phyloP scores from a whole-genome alignment of 495 filamentous ascomycete genomes.

The Trichoderma gamsii region DNA sequence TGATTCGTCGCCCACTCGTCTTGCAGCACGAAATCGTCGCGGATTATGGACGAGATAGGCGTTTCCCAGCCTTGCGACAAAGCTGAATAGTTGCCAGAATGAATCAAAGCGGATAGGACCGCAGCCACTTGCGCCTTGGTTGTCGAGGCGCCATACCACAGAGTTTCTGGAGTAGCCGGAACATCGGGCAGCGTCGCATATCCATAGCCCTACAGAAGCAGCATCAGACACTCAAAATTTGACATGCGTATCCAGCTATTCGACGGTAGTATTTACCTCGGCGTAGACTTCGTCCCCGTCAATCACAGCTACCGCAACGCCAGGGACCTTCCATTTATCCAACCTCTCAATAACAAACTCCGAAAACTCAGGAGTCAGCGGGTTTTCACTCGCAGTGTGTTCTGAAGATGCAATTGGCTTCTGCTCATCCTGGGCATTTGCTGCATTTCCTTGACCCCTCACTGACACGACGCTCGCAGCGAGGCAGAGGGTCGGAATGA shows the following conservation, averaged over 20 bases:
- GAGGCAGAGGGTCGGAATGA: background rate
- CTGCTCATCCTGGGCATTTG: background rate
- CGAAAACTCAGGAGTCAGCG: slow-evolving; percentile 34
- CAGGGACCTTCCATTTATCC: slow-evolving; percentile 45
- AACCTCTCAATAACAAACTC: slow-evolving; percentile 32
- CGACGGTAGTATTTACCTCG: slow-evolving; percentile 30
- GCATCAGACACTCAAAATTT: background rate
- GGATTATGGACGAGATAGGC: slow-evolving; percentile 43
- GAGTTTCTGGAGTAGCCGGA: slow-evolving; percentile 39
- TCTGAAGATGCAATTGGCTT: background rate
- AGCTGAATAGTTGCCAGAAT: slow-evolving; percentile 27
- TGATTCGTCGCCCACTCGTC: slow-evolving; percentile 41
- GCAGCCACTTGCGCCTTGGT: slow-evolving; percentile 55
- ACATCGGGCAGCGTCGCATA: slow-evolving; percentile 34
- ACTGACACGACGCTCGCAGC: background rate
- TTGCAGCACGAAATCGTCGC: slow-evolving; percentile 46
- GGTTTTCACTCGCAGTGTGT: slow-evolving; percentile 13
- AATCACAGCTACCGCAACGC: slow-evolving; percentile 44
- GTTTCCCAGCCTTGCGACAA: slow-evolving; percentile 41
- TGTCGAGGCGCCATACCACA: slow-evolving; percentile 40
- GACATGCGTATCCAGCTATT: background rate
- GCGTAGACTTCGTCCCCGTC: slow-evolving; percentile 38
- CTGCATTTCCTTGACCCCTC: background rate
- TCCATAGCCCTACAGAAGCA: slow-evolving; percentile 44
- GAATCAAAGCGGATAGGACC: slow-evolving; percentile 40